These are phyloP conservation scores for Pleurotus citrinopileatus DNA, from an alignment of 768 basidiomycete species.

Conservation along the genomic window DNA sequence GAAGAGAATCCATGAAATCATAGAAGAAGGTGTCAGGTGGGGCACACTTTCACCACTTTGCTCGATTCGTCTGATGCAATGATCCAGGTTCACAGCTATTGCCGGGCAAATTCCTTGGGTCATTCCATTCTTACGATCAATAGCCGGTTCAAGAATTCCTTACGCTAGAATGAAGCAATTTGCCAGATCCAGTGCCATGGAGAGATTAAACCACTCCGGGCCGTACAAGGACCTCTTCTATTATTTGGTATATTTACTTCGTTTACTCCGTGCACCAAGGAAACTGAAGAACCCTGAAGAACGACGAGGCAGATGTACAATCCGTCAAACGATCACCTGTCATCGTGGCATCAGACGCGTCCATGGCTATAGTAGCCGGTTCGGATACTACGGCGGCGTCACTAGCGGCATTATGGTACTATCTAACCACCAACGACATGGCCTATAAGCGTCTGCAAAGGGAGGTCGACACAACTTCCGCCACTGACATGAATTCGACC, in stretches of 20 bases:
- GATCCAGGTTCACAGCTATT: constrained; percentile 5
- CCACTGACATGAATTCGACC: constrained; percentile 18
- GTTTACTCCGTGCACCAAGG: not conserved
- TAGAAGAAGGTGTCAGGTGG: constrained; percentile 3
- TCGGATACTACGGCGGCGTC: constrained; percentile 38
- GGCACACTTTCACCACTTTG: not conserved
- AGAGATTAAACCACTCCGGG: constrained; percentile 2
- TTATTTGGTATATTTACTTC: constrained; percentile 30
- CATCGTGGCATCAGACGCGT: constrained; percentile 34
- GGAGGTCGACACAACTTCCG: constrained; percentile 28
- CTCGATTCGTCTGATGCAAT: not conserved
- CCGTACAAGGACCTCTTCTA: constrained; percentile 33
- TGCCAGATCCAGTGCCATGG: constrained; percentile 2
- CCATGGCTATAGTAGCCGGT: constrained; percentile 38
- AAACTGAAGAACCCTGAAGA: constrained; percentile 22
- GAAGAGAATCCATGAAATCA: not conserved
- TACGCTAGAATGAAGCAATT: constrained; percentile 4
- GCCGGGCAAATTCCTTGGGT: constrained; percentile 10
- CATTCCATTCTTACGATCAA: constrained; percentile 1
- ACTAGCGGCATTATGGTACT: constrained; percentile 30
- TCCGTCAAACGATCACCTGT: constrained; percentile 24
- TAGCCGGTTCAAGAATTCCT: not conserved
- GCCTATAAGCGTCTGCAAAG: constrained; percentile 29
- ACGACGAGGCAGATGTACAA: constrained; percentile 37
- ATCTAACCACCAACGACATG: constrained; percentile 29